These are phyloP conservation scores for Lactifluus echinatus DNA, from an alignment of 768 basidiomycete genomes.

Conservation along the genomic window DNA sequence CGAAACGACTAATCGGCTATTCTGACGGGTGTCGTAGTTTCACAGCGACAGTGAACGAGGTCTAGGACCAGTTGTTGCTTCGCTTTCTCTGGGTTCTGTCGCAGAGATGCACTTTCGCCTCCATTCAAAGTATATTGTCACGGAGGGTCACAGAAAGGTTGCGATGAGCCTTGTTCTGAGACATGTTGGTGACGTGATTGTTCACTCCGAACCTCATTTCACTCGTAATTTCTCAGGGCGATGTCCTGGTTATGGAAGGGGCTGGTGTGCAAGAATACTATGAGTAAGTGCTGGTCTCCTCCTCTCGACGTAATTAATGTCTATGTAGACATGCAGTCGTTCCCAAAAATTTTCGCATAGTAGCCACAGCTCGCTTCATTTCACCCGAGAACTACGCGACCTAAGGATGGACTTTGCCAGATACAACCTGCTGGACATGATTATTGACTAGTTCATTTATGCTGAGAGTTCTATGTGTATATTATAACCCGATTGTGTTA, in stretches of 20 bases:
- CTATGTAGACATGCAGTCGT: constrained; percentile 60
- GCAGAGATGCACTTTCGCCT: constrained; percentile 75
- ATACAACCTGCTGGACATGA: not conserved
- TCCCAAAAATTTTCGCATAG: constrained; percentile 68
- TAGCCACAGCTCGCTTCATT: constrained; percentile 70
- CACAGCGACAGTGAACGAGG: constrained; percentile 74
- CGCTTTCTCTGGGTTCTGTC: constrained; percentile 66
- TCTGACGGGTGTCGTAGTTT: constrained; percentile 37
- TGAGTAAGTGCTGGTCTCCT: constrained; percentile 40
- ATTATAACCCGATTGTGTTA: not conserved
- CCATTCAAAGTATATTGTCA: constrained; percentile 29
- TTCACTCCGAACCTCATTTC: not conserved
- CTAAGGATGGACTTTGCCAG: not conserved
- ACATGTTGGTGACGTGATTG: constrained; percentile 41
- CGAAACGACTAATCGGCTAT: not conserved
- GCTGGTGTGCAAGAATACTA: constrained; percentile 57
- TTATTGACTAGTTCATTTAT: not conserved
- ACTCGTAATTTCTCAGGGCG: constrained; percentile 42
- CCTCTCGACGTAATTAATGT: constrained; percentile 6
- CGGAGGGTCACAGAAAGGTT: constrained; percentile 25
- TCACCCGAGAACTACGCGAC: constrained; percentile 24
- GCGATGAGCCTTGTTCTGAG: constrained; percentile 51
- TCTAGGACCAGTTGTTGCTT: constrained; percentile 63
- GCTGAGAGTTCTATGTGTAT: not conserved
- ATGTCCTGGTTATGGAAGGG: constrained; percentile 73